Evolutionary conservation across 495 filamentous ascomycete species (phyloP), one percentile per base, ranked within the genome.

Genomic region (Lasiosphaeria hispida): DNA sequence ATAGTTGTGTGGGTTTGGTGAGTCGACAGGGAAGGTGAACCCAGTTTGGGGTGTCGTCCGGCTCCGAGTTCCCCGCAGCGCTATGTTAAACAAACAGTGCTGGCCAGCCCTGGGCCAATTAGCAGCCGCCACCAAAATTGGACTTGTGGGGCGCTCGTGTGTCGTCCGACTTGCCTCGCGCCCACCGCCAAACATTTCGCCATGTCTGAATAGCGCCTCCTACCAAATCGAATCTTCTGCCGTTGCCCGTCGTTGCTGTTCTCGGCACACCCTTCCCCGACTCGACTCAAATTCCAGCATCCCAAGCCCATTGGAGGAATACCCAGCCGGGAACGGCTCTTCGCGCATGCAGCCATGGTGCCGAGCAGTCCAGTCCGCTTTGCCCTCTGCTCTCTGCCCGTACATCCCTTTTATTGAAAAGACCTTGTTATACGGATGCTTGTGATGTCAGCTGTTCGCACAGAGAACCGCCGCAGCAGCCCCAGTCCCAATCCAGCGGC

Each of bases 31-130:
- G 10, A 23, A 11, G 47, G 19, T 13, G 10, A 4, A 10, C 4
- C 33, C 9, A 5, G 14, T 30, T 8, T 11, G 30, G 47, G 30
- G 23, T 30, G 23, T 30, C 38, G 19, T 13, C 7, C 44, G 58
- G 58, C 58, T 60, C 58, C 58, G 58, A 57, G 41, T 49, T 60
- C 58, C 58, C 58, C 58, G 52, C 15, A 14, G 40, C 10, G 1
- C 7, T 7, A 15, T 13, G 39, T 41, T 11, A 15, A 15, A 41
- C 39, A 2, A 41, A 15, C 39, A 30, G 23, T 30, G 23, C 23
- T 30, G 23, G 23, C 23, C 23, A 30, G 23, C 23, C 23, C 23
- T 30, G 39, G 39, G 11, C 39, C 39, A 15, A 41, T 41, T 41
- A 7, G 39, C 2, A 41, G 2, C 39, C 14, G 11, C 39, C 7